Evolutionary conservation across 2,329 filamentous ascomycete genomes (phyloP).

Genomic region (Macroventuria anomochaeta): DNA sequence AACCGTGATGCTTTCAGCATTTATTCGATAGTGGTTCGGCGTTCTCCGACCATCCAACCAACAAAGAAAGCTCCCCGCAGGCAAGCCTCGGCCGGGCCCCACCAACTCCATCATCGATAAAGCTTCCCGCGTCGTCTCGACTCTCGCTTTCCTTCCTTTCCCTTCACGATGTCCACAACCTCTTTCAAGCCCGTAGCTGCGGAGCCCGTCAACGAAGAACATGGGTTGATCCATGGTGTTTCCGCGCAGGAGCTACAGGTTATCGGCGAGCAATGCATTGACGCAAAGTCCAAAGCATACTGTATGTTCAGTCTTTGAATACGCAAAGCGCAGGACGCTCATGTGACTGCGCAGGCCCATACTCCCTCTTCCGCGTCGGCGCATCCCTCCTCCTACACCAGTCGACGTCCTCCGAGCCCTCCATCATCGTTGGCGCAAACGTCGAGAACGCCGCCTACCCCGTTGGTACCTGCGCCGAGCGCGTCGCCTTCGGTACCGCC

Average conservation of each 20-base stretch:
- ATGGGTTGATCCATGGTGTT: slow-evolving; percentile 60
- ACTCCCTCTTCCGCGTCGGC: slow-evolving; percentile 91
- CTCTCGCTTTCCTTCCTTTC: slow-evolving; percentile 16
- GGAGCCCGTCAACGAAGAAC: slow-evolving; percentile 42
- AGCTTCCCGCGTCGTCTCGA: slow-evolving; percentile 22
- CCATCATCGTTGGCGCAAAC: slow-evolving; percentile 71
- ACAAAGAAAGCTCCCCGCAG: slow-evolving; percentile 17
- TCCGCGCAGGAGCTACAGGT: slow-evolving; percentile 68
- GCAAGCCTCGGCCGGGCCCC: slow-evolving; percentile 17
- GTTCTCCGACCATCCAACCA: slow-evolving; percentile 11
- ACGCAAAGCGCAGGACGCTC: neutral
- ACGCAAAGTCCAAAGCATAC: slow-evolving; percentile 81
- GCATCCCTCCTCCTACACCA: slow-evolving; percentile 69
- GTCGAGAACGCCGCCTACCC: slow-evolving; percentile 93
- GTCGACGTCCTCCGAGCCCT: slow-evolving; percentile 35
- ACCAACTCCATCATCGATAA: slow-evolving; percentile 22
- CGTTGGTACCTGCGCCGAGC: slow-evolving; percentile 93
- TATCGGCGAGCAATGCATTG: slow-evolving; percentile 67
- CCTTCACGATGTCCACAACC: slow-evolving; percentile 44
- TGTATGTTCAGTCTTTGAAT: slow-evolving; percentile 59
- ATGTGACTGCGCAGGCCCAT: slow-evolving; percentile 64
- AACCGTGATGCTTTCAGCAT: neutral
- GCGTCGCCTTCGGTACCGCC: slow-evolving; percentile 82
- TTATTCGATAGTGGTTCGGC: neutral
- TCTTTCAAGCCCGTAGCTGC: slow-evolving; percentile 37